A percentile compares a stretch with the other conserved stretches of the same genome.
Conservation (phyloP, 257 asterid genomes). For the Buddleja alternifolia region DNA sequence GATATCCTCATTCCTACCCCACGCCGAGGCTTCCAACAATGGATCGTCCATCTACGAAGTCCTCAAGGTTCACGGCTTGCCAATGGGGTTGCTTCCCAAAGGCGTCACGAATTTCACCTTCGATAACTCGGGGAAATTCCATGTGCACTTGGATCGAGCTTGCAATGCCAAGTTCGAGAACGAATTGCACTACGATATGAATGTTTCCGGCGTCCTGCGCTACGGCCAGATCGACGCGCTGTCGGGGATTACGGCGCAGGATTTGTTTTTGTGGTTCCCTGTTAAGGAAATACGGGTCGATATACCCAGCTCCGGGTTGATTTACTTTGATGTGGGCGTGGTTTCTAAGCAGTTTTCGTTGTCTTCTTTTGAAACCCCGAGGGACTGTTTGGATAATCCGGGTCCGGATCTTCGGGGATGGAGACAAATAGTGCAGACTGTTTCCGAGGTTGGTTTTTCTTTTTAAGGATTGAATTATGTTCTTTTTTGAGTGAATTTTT, state of each 20-base stretch:
- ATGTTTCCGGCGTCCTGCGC: constrained; percentile 41
- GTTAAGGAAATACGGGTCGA: constrained; percentile 55
- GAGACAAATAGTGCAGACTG: constrained; percentile 15
- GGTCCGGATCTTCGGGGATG: constrained; percentile 31
- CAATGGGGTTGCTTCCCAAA: constrained; percentile 54
- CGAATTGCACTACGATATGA: constrained; percentile 47
- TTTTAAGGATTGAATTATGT: neutral
- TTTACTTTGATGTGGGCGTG: constrained; percentile 55
- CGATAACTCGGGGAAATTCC: constrained; percentile 45
- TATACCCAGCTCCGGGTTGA: constrained; percentile 50
- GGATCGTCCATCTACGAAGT: constrained; percentile 52
- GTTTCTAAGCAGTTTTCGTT: constrained; percentile 57
- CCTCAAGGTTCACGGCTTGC: constrained; percentile 48
- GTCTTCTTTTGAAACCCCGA: constrained; percentile 54
- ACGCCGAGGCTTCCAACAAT: constrained; percentile 17
- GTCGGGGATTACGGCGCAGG: constrained; percentile 55
- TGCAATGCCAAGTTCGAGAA: constrained; percentile 58
- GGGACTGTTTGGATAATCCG: constrained; percentile 47
- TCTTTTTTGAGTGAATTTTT: neutral
- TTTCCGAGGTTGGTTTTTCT: constrained; percentile 11
- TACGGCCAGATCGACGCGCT: constrained; percentile 51
- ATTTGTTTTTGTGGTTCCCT: constrained; percentile 60
- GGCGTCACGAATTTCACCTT: constrained; percentile 47
- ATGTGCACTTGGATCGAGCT: constrained; percentile 48
- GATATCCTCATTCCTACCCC: neutral